Evolutionary conservation across 495 filamentous ascomycete species (phyloP), one percentile per base, ranked within the genome.

Genomic region (Penicillium odoratum): DNA sequence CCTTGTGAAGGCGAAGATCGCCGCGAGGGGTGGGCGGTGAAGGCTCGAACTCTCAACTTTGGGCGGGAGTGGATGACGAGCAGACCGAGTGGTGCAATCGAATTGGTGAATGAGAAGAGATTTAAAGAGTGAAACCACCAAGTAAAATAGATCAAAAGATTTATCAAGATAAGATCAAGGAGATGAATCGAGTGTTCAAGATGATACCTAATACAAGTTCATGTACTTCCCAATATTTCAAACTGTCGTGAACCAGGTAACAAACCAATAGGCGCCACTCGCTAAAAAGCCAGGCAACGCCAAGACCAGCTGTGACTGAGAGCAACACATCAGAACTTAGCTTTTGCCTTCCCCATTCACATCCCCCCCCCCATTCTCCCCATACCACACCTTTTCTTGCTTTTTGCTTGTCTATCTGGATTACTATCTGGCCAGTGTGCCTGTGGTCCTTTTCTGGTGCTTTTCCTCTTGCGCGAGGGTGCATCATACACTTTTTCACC

Each of bases 401-500:
- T 57, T 52, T 61, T 49, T 60, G 61, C 64, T 65, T 65, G 59
- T 68, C 61, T 68, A 56, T 71, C 59, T 61, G 70, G 72, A 69
- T 76, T 72, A 67, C 65, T 70, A 73, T 69, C 71, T 67, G 68
- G 71, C 67, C 72, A 69, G 63, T 62, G 71, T 72, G 68, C 65
- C 64, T 70, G 68, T 70, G 69, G 67, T 71, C 60, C 48, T 47
- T 29, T 65, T 29, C 33, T 65, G 69, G 68, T 71, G 70, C 72
- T 62, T 56, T 64, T 61, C 75, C 74, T 78, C 74, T 69, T 60
- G 62, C 60, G 65, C 65, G 75, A 78, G 74, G 74, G 65, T 69
- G 62, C 66, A 69, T 66, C 67, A 51, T 48, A 60, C 63, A 57
- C 56, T 31, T 59, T 53, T 55, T 56, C 53, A 38, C 58, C 60